Base-by-base conservation (phyloP, 225 moss, liverwort and hornwort genomes). In the Straminergon stramineum region DNA sequence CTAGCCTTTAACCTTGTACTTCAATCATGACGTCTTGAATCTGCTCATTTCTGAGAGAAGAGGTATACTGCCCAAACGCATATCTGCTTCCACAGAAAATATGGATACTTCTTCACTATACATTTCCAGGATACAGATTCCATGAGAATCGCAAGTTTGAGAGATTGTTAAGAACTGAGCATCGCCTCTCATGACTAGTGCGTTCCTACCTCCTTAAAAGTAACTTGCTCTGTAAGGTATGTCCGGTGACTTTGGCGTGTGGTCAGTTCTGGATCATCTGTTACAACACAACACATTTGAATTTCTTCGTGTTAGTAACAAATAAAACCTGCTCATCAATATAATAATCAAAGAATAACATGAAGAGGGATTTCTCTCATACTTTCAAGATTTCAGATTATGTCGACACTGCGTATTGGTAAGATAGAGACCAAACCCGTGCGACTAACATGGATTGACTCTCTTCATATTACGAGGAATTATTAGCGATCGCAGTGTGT, bases 211-310 rank as follows among this genome's bases (percentile, higher is more conserved):
- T 97, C 97, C 90, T 99, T 97, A 89, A 95, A 99, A 37, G 90
- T 89, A 69, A 97, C 97, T 93, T 96, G 96, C 77, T 96, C 96
- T 90, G 91, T 96, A 79, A 99, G 93, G 86, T 93, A 99, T 63
- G 90, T 89, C 87, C 97, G 95, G 89, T 99, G 96, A 81, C 91
- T 89, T 93, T 95, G 98, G 84, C 96, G 95, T 48, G 91, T 76
- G 58, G 94, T 95, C 92, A 97, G 91, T 53, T 99, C 98, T 68
- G 96, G 94, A 91, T 99, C 97, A 96, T 96, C 95, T 95, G 85
- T 81, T 81, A 58, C 28, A 82, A 78, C 23, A 92, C 39, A 86
- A 75, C 51, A 83, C 86, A 83, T 71, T 89, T 75, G 34, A 68
- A 87, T 65, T 34, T 48, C 86, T 82, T 81, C 16, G 69, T 84